phyloP scores from a whole-genome alignment of 1,284 basidiomycete species.

The Phellopilus nigrolimitatus region DNA sequence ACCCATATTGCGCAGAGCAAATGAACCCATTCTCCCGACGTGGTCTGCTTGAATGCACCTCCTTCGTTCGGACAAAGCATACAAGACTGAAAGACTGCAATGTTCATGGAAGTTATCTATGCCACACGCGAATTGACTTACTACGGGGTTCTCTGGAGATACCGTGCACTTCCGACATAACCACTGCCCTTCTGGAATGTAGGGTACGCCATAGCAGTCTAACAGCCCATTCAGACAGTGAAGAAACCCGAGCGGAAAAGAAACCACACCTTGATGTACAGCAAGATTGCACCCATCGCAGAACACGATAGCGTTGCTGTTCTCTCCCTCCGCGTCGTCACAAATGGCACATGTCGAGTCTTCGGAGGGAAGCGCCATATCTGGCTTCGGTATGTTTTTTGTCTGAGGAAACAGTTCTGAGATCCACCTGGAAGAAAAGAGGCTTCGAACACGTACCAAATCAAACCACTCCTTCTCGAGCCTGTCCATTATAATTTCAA shows the following conservation, averaged over 20 bases:
- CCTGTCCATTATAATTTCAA: conserved; percentile 96
- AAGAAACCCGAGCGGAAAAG: neutral
- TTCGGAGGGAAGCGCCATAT: conserved; percentile 79
- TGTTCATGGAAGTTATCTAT: conserved; percentile 5
- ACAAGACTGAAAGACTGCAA: conserved; percentile 60
- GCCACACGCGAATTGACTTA: conserved; percentile 36
- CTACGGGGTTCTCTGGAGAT: conserved; percentile 93
- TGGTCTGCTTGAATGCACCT: conserved; percentile 98
- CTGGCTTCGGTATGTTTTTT: conserved; percentile 84
- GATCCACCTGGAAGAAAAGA: conserved; percentile 1
- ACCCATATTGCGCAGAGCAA: conserved; percentile 98
- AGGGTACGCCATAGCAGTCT: conserved; percentile 99
- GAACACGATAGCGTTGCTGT: conserved; percentile 98
- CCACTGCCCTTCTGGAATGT: conserved; percentile 99
- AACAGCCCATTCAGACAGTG: conserved; percentile 4
- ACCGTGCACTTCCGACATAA: conserved; percentile 98
- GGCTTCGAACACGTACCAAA: conserved; percentile 53
- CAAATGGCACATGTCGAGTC: conserved; percentile 96
- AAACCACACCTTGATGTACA: conserved; percentile 89
- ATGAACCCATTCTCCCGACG: conserved; percentile 92
- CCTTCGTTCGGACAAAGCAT: conserved; percentile 94
- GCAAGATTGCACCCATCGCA: conserved; percentile 99
- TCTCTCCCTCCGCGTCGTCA: conserved; percentile 98
- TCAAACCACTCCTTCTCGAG: conserved; percentile 99
- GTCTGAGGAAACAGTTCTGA: conserved; percentile 47